Percentiles rank a stretch among this genome's conserved stretches.
phyloP scores from a whole-genome alignment of 1,284 basidiomycete genomes.

The Lentinula novae-zelandiae region DNA sequence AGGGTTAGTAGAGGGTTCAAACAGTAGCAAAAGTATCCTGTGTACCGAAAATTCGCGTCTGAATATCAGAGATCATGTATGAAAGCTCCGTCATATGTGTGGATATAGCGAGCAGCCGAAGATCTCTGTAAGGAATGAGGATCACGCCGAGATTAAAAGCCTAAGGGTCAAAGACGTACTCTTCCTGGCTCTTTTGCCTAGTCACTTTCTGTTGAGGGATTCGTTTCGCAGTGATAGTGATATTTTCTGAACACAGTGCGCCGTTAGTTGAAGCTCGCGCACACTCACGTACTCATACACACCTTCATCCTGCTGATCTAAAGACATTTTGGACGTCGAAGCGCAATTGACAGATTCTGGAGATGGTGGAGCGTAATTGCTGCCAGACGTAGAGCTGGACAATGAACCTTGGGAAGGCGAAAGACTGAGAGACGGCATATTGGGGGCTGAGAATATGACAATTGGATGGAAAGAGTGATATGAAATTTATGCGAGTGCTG shows the following conservation, averaged over 20 bases:
- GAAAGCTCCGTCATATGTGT: constrained; percentile 80
- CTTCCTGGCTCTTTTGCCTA: constrained; percentile 51
- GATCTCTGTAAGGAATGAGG: constrained; percentile 43
- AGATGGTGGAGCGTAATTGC: constrained; percentile 34
- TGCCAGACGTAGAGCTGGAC: constrained; percentile 16
- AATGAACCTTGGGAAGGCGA: constrained; percentile 37
- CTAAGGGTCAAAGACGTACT: constrained; percentile 35
- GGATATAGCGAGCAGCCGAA: constrained; percentile 72
- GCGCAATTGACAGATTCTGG: constrained; percentile 36
- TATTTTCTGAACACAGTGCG: constrained; percentile 48
- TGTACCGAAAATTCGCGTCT: constrained; percentile 81
- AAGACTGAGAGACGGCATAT: constrained; percentile 40
- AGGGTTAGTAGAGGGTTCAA: constrained; percentile 11
- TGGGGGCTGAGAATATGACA: constrained; percentile 27
- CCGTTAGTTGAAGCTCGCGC: background rate
- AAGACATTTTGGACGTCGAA: constrained; percentile 52
- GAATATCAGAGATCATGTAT: constrained; percentile 79
- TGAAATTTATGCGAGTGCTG: constrained; percentile 26
- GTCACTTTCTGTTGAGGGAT: constrained; percentile 39
- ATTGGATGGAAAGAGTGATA: constrained; percentile 19
- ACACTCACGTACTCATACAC: constrained; percentile 16
- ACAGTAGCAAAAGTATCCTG: constrained; percentile 19
- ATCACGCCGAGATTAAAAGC: constrained; percentile 16
- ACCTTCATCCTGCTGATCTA: constrained; percentile 60
- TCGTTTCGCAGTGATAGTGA: constrained; percentile 58